Evolutionary conservation across 495 filamentous ascomycete genomes (phyloP), one percentile per base, ranked within the genome.

Genomic region (Neurospora africana): DNA sequence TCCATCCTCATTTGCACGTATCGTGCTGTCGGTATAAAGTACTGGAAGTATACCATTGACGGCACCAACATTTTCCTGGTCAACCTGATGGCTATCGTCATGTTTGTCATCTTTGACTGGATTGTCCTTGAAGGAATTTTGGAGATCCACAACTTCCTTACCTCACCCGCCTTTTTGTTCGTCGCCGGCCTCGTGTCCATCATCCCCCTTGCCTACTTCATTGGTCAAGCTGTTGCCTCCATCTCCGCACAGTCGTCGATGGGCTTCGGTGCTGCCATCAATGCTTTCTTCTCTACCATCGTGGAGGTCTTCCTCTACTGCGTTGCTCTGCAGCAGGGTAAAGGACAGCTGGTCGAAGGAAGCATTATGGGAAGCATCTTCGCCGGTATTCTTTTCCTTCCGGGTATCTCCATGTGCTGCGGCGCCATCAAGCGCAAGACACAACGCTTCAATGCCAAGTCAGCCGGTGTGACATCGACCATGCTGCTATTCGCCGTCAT

Each of bases 181-280:
- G 86, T 89, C 5, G 85, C 93, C 4, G 91, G 92, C 27, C 84
- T 99, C 15, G 86, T 94, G 73, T 98, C 95, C 58, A 94, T 98
- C 79, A 97, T 98, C 67, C 95, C 95, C 27, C 81, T 99, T n/a
- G 95, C 95, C 37, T 98, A 99, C 81, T 99, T 98, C 83, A 99
- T 99, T 80, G 95, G 95, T 10, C 95, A 99, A 81, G 95, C 95
- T 69, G 95, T 99, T 53, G 95, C 95, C n/a, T 98, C 95, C 40
- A 98, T 99, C 75, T 98, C 95, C 19, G 95, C 95, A 10, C 95
- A 99, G 78, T 97, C 93, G 21, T 96, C 93, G n/a, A 99, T 99
- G 95, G 95, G 95, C n/a, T 86, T 99, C 38, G 95, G 95, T 80
- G 96, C 95, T 69, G 95, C 94, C 21, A 93, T 98, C 82, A 99